These are phyloP conservation scores for Hyphodiscus sp. DNA, from an alignment of 2,329 filamentous ascomycete genomes.

Conservation along the genomic window DNA sequence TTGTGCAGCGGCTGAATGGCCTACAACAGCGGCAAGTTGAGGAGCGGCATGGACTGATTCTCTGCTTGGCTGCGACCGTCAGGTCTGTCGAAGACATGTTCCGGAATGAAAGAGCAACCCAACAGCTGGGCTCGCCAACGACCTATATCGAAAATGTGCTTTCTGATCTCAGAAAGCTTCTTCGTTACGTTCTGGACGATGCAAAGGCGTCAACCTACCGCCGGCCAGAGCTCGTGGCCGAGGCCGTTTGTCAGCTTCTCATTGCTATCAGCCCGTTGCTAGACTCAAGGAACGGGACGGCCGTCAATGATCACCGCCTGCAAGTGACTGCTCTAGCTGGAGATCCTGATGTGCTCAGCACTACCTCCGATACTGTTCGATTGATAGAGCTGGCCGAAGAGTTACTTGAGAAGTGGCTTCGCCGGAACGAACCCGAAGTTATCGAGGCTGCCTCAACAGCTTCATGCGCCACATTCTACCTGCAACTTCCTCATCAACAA, in stretches of 20 bases:
- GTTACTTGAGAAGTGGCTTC: slow-evolving; percentile 36
- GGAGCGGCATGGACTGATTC: slow-evolving; percentile 60
- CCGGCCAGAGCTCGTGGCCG: slow-evolving; percentile 38
- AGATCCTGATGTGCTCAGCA: background rate
- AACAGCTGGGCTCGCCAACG: background rate
- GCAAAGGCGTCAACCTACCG: slow-evolving; percentile 34
- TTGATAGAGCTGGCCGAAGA: background rate
- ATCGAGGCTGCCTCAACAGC: slow-evolving; percentile 45
- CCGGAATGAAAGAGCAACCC: slow-evolving; percentile 6
- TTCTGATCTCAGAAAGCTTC: background rate
- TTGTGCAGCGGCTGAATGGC: slow-evolving; percentile 9
- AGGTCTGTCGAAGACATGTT: background rate
- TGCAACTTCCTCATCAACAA: slow-evolving; percentile 43
- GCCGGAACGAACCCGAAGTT: slow-evolving; percentile 44
- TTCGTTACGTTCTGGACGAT: background rate
- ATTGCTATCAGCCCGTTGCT: background rate
- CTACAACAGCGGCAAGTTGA: slow-evolving; percentile 51
- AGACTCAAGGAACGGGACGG: background rate
- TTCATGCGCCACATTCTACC: slow-evolving; percentile 32
- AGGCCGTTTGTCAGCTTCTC: slow-evolving; percentile 53
- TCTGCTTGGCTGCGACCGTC: slow-evolving; percentile 45
- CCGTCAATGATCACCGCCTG: background rate
- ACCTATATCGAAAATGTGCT: background rate
- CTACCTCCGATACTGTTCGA: background rate
- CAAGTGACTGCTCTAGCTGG: background rate